Evolutionary conservation across 164 flowering plant species (phyloP).

Genomic region (Buxus sempervirens): DNA sequence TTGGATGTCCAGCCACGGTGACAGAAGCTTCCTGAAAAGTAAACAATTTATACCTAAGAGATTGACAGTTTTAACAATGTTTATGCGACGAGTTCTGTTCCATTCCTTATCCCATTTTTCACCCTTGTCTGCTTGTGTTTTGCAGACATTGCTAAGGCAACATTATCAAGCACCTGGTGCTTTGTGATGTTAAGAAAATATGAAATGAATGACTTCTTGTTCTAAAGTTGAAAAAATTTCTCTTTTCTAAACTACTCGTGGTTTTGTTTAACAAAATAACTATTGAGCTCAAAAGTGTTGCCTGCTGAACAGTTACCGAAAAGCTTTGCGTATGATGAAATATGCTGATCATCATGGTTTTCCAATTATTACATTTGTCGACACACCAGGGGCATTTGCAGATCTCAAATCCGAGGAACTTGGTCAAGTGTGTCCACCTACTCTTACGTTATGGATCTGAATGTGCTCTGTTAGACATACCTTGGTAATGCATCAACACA

Average conservation of each 20-base stretch:
- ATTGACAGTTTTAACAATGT: not conserved
- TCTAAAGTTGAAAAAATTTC: not conserved
- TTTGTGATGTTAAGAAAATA: no score
- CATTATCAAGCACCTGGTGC: not conserved
- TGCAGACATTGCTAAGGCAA: not conserved
- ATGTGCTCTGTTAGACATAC: not conserved
- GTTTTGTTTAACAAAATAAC: not conserved
- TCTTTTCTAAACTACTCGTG: not conserved
- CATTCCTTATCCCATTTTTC: not conserved
- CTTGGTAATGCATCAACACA: conserved; percentile 4
- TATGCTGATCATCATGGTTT: conserved; percentile 34
- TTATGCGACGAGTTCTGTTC: not conserved
- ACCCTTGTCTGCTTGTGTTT: not conserved
- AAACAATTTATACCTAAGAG: no score
- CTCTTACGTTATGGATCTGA: not conserved
- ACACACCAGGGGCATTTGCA: conserved; percentile 35
- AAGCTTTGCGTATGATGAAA: conserved; percentile 31
- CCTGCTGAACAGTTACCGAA: conserved; percentile 17
- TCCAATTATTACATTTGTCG: conserved; percentile 30
- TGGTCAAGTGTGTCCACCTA: conserved; percentile 21
- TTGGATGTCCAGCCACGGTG: not conserved
- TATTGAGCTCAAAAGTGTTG: not conserved
- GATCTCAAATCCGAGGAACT: conserved; percentile 34
- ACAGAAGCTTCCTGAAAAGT: not conserved
- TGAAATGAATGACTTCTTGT: no score